Conservation (phyloP, 306 rosid species). For the Adenanthera pavonina region DNA sequence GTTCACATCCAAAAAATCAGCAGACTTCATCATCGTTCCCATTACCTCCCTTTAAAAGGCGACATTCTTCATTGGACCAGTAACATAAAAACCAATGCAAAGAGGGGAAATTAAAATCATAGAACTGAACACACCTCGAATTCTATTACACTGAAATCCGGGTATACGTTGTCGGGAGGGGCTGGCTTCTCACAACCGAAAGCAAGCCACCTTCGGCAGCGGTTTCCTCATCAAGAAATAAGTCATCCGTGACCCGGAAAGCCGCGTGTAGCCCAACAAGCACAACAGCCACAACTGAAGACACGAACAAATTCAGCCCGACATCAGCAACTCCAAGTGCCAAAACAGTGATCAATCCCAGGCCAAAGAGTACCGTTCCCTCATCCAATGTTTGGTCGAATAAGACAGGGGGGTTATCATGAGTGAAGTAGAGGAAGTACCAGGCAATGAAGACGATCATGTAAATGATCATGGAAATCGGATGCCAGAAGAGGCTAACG, state of each 20-base stretch:
- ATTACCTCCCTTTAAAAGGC: not conserved
- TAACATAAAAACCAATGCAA: not conserved
- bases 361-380: slow-evolving; percentile 30
- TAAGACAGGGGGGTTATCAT: slow-evolving; percentile 35
- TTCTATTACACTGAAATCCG: slow-evolving; percentile 19
- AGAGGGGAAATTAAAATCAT: not conserved
- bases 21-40: slow-evolving; percentile 1
- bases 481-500: slow-evolving; percentile 57
- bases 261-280: slow-evolving; percentile 47
- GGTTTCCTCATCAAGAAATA: slow-evolving; percentile 44
- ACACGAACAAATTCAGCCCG: slow-evolving; percentile 43
- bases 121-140: not conserved
- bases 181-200: slow-evolving; percentile 47
- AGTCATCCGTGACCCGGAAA: slow-evolving; percentile 47
- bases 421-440: slow-evolving; percentile 54
- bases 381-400: slow-evolving; percentile 39
- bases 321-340: slow-evolving; percentile 46
- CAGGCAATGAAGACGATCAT: slow-evolving; percentile 44
- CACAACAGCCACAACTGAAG: slow-evolving; percentile 35
- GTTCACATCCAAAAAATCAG: slow-evolving; percentile 12
- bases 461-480: slow-evolving; percentile 47
- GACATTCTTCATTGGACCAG: slow-evolving; percentile 19
- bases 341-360: slow-evolving; percentile 41
- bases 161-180: slow-evolving; percentile 28
- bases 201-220: slow-evolving; percentile 39